These are phyloP conservation scores for Termitomyces sp. DNA, from an alignment of 768 basidiomycete species.

Conservation along the genomic window DNA sequence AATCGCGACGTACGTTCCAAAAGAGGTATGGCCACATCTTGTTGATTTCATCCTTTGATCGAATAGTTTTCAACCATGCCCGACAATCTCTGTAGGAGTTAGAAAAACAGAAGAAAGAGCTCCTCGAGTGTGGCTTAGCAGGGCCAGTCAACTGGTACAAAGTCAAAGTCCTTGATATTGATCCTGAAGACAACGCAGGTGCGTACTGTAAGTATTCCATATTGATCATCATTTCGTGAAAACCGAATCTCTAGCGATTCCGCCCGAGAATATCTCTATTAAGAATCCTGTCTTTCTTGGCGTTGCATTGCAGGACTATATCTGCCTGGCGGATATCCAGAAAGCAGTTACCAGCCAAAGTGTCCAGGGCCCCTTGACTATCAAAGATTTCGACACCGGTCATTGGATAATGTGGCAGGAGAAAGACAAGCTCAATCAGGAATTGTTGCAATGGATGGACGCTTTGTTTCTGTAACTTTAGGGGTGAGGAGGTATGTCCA, in stretches of 20 bases:
- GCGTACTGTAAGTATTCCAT: not conserved
- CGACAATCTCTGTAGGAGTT: not conserved
- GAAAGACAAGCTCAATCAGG: slow-evolving; percentile 9
- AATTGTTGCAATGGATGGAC: slow-evolving; percentile 9
- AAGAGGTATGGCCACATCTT: slow-evolving; percentile 19
- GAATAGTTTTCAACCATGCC: not conserved
- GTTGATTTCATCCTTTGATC: not conserved
- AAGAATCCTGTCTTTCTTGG: slow-evolving; percentile 33
- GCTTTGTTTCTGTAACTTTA: not conserved
- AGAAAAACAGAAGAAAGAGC: not conserved
- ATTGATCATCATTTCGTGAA: not conserved
- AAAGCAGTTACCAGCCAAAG: slow-evolving; percentile 7
- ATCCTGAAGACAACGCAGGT: slow-evolving; percentile 32
- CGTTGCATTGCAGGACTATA: slow-evolving; percentile 20
- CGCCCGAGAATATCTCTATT: slow-evolving; percentile 18
- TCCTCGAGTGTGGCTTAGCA: slow-evolving; percentile 3
- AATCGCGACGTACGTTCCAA: slow-evolving; percentile 20
- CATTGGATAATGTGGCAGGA: slow-evolving; percentile 16
- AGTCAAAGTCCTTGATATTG: slow-evolving; percentile 13
- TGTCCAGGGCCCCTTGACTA: slow-evolving; percentile 23
- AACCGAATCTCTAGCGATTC: not conserved
- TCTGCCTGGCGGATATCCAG: slow-evolving; percentile 22
- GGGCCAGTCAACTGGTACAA: slow-evolving; percentile 12
- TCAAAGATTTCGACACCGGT: slow-evolving; percentile 15
- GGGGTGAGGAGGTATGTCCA: too few relatives aligned